Percentiles rank a stretch among this genome's conserved stretches.
phyloP scores from a whole-genome alignment of 202 grass and related monocot genomes.

The Carex arenaria region DNA sequence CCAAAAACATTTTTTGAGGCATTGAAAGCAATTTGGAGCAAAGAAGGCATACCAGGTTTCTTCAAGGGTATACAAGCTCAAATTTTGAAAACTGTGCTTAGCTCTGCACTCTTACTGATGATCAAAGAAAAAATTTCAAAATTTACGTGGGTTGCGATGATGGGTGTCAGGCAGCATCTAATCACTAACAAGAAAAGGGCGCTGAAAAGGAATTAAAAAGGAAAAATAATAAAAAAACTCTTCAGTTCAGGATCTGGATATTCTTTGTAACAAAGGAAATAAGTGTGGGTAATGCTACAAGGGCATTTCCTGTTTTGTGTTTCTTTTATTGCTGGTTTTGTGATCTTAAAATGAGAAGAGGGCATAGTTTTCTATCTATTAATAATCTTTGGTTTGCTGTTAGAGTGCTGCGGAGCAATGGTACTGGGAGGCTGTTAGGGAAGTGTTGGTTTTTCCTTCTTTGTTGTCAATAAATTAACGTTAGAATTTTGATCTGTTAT shows the following conservation, averaged over 20 bases:
- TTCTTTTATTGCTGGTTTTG: not conserved
- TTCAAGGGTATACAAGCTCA: conserved; percentile 92
- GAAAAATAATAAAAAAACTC: not conserved
- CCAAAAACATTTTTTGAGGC: conserved; percentile 70
- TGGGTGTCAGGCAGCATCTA: conserved; percentile 59
- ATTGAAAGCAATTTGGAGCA: conserved; percentile 79
- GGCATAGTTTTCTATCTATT: conserved; percentile 1
- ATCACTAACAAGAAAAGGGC: conserved; percentile 59
- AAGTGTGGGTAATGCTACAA: conserved; percentile 3
- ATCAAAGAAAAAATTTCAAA: conserved; percentile 98
- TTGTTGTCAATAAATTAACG: not conserved
- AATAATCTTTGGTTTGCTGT: conserved; percentile 14
- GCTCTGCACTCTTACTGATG: conserved; percentile 94
- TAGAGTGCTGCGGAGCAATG: not conserved
- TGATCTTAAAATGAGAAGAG: not conserved
- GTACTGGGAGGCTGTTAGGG: not conserved
- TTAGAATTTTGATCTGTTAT: not conserved
- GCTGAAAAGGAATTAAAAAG: not conserved
- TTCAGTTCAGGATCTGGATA: conserved; percentile 12
- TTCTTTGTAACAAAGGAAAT: conserved; percentile 22
- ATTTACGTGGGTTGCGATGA: conserved; percentile 82
- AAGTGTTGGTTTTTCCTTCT: not conserved
- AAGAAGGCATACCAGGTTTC: conserved; percentile 86
- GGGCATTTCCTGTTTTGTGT: conserved; percentile 1
- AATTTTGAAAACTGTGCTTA: conserved; percentile 95